Evolutionary conservation across 2,329 filamentous ascomycete genomes (phyloP).

Genomic region (Clarireedia monteithiana): DNA sequence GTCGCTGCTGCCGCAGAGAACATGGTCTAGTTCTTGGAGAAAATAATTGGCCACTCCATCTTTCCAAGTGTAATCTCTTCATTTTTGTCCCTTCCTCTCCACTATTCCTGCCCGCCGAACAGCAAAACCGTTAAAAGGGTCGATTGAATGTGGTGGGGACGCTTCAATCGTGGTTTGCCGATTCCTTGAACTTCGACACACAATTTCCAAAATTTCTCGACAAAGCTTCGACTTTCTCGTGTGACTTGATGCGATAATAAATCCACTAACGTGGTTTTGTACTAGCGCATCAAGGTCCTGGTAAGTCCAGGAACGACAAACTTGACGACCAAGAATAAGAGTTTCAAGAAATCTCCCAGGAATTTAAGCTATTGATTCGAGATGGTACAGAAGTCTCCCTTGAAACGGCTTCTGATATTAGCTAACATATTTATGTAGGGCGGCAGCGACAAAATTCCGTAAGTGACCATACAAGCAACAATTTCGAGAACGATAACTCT

Average conservation of each 20-base stretch:
- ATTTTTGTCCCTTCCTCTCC: constrained; percentile 32
- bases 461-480: constrained; percentile 29
- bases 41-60: constrained; percentile 54
- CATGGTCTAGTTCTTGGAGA: constrained; percentile 33
- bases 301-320: constrained; percentile 3
- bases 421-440: constrained; percentile 47
- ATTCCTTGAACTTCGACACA: constrained; percentile 1
- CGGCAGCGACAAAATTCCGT: constrained; percentile 74
- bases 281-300: neutral
- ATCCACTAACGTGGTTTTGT: neutral
- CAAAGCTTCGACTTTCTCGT: constrained; percentile 5
- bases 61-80: constrained; percentile 54
- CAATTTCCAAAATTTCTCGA: constrained; percentile 11
- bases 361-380: constrained; percentile 34
- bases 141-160: neutral
- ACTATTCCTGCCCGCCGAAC: neutral
- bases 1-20: constrained; percentile 41
- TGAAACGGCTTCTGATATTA: constrained; percentile 3
- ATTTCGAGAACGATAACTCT: neutral
- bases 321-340: neutral
- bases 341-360: constrained; percentile 6
- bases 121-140: neutral
- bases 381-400: constrained; percentile 43
- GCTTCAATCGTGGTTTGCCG: constrained; percentile 1
- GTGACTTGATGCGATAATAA: neutral